A percentile compares a stretch with the other conserved stretches of the same genome.
Evolutionary conservation across 2,329 filamentous ascomycete genomes (phyloP).

Genomic region (Ploettnerulaceae sp.): DNA sequence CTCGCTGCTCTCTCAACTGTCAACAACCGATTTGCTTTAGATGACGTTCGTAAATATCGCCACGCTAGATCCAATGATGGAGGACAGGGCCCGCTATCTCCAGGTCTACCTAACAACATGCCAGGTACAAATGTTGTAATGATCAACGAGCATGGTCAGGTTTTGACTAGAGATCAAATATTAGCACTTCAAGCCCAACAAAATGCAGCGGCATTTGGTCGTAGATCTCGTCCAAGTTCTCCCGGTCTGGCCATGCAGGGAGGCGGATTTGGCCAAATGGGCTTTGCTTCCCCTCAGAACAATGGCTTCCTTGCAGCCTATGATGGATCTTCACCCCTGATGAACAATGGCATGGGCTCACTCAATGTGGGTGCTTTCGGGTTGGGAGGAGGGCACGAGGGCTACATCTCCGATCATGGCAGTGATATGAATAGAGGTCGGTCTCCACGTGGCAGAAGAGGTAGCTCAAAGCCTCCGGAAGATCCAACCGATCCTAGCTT

Average conservation of each 20-base stretch:
- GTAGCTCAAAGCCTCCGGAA: conserved; percentile 95
- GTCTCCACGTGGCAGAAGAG: conserved; percentile 85
- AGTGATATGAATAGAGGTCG: conserved; percentile 86
- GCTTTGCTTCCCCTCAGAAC: conserved; percentile 83
- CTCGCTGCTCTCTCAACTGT: conserved; percentile 93
- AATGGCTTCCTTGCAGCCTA: conserved; percentile 93
- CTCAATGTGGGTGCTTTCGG: conserved; percentile 71
- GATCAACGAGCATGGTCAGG: conserved; percentile 89
- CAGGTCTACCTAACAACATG: conserved; percentile 59
- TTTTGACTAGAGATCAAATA: conserved; percentile 80
- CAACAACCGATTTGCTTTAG: conserved; percentile 94
- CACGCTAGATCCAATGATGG: conserved; percentile 85
- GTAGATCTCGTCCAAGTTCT: conserved; percentile 82
- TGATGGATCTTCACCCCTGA: conserved; percentile 64
- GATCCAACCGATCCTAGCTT: conserved; percentile 89
- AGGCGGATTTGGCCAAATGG: conserved; percentile 56
- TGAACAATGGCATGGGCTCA: conserved; percentile 66
- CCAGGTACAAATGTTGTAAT: conserved; percentile 79
- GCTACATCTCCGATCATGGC: conserved; percentile 90
- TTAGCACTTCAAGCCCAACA: conserved; percentile 70
- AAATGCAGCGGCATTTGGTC: conserved; percentile 52
- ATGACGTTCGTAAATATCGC: conserved; percentile 95
- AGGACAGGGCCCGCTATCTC: conserved; percentile 59
- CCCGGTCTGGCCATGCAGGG: conserved; percentile 80
- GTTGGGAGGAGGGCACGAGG: conserved; percentile 64